A percentile compares a stretch with the other conserved stretches of the same genome.
Conservation (phyloP, 169 alveolate genomes). For the Eimeria brunetti region DNA sequence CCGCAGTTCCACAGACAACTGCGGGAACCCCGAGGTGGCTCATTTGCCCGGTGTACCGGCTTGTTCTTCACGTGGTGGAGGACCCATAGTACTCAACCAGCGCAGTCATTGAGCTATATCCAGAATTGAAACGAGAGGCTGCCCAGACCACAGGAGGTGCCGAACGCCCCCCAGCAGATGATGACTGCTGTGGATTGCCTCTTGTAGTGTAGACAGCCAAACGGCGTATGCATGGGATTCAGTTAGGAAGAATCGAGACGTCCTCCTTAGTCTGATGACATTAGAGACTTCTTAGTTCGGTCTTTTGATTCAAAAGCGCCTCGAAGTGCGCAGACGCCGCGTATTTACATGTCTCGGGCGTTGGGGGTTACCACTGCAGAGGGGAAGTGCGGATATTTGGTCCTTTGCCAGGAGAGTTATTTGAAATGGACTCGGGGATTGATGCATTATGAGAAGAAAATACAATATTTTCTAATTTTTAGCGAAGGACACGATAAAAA, state of each 20-base stretch:
- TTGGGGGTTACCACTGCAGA: conserved; percentile 1
- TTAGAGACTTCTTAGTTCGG: background rate
- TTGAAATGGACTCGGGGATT: background rate
- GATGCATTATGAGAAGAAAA: background rate
- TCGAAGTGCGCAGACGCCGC: background rate
- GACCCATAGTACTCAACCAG: background rate
- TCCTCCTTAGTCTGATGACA: background rate
- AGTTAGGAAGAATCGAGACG: background rate
- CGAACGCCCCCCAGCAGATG: background rate
- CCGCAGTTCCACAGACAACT: background rate
- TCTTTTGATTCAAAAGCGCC: background rate
- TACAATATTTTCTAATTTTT: background rate
- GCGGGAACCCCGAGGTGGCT: background rate
- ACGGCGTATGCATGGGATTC: background rate
- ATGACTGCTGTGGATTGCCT: background rate
- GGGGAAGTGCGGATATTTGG: background rate
- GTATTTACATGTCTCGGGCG: conserved; percentile 18
- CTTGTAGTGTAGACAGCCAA: background rate
- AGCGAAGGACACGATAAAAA: background rate
- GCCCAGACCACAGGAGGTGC: background rate
- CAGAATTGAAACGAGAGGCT: background rate
- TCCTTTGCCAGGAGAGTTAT: background rate
- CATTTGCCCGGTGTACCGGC: background rate
- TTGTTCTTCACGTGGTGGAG: background rate
- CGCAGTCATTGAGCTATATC: background rate